phyloP scores from a whole-genome alignment of 2,329 filamentous ascomycete genomes.

The Exutisphaerella laricina region DNA sequence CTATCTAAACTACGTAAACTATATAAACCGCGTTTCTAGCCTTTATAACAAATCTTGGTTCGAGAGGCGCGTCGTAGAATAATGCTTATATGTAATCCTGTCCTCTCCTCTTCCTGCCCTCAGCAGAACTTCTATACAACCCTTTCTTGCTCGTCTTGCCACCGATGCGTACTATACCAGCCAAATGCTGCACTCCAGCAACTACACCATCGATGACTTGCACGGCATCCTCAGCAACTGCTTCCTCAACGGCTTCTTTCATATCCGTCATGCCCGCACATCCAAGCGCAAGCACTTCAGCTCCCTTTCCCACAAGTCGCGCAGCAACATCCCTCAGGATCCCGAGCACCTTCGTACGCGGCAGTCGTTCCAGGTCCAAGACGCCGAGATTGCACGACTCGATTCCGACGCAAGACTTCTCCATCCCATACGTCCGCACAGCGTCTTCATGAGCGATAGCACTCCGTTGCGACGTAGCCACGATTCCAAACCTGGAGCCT shows the following conservation, averaged over 20 bases:
- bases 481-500: slow-evolving; percentile 43
- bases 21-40: too few species aligned
- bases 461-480: slow-evolving; percentile 39
- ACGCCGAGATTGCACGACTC: slow-evolving; percentile 41
- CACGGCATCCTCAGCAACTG: slow-evolving; percentile 39
- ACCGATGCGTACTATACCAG: slow-evolving; percentile 43
- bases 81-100: slow-evolving; percentile 38
- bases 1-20: too few species aligned
- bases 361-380: slow-evolving; percentile 41
- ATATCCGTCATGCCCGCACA: slow-evolving; percentile 49
- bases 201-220: slow-evolving; percentile 50
- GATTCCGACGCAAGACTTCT: slow-evolving; percentile 40
- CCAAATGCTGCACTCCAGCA: slow-evolving; percentile 44
- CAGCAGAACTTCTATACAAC: slow-evolving; percentile 38
- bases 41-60: too few species aligned
- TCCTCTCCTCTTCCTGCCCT: slow-evolving; percentile 34
- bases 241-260: slow-evolving; percentile 43
- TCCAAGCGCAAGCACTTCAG: slow-evolving; percentile 42
- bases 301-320: slow-evolving; percentile 38
- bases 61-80: too few species aligned
- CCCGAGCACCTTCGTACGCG: slow-evolving; percentile 36
- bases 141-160: slow-evolving; percentile 44
- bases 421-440: slow-evolving; percentile 40
- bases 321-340: slow-evolving; percentile 38
- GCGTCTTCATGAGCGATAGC: slow-evolving; percentile 39